phyloP scores from a whole-genome alignment of 2,329 filamentous ascomycete species.

The Didymellaceae sp. region DNA sequence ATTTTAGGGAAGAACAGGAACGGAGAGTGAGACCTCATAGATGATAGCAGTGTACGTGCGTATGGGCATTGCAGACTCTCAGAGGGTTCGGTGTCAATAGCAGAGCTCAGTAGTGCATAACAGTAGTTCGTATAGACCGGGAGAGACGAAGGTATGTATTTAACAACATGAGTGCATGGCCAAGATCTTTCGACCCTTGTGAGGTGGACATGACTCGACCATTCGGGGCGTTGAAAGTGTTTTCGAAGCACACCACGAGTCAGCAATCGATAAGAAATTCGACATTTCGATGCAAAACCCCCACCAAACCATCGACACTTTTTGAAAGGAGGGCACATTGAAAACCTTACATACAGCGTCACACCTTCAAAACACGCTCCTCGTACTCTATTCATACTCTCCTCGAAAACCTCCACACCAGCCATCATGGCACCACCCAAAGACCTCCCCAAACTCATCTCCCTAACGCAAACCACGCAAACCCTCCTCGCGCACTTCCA shows the following conservation, averaged over 20 bases:
- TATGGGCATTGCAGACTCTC: too few relatives aligned
- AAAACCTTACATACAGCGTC: neutral
- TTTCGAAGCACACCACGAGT: neutral
- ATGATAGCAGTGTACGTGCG: too few relatives aligned
- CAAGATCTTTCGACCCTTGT: too few relatives aligned
- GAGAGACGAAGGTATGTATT: too few relatives aligned
- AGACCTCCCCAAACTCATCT: constrained; percentile 40
- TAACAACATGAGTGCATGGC: too few relatives aligned
- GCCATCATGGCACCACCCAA: constrained; percentile 12
- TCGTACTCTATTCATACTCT: neutral
- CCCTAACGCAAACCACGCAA: constrained; percentile 46
- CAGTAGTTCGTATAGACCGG: too few relatives aligned
- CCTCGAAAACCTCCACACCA: neutral
- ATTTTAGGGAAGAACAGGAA: too few relatives aligned
- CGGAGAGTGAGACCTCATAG: too few relatives aligned
- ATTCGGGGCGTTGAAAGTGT: neutral
- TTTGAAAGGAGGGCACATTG: neutral
- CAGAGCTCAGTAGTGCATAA: too few relatives aligned
- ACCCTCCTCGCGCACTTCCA: constrained; percentile 46
- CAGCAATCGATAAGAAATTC: constrained; percentile 17
- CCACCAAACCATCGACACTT: constrained; percentile 6
- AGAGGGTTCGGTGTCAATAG: too few relatives aligned
- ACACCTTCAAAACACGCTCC: neutral
- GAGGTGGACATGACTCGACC: neutral
- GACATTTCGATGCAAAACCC: constrained; percentile 7